These are phyloP conservation scores for Boletus smithii DNA, from an alignment of 1,284 basidiomycete genomes.

Conservation along the genomic window DNA sequence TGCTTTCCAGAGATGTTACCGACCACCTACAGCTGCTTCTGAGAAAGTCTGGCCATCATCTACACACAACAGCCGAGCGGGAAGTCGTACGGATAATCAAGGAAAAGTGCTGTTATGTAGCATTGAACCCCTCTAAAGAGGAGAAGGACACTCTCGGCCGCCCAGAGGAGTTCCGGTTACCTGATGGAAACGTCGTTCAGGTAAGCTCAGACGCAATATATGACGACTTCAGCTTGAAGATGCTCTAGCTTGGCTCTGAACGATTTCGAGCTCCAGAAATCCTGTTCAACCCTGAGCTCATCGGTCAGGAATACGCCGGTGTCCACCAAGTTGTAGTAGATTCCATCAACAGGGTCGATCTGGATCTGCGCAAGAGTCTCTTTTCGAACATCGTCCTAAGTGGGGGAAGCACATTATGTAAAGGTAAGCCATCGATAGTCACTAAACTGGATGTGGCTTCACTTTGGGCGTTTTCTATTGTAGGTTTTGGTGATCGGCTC, in stretches of 20 bases:
- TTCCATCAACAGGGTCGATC: constrained; percentile 80
- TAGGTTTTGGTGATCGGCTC: constrained; percentile 94
- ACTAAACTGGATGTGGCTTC: constrained; percentile 3
- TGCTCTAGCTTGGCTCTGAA: constrained; percentile 81
- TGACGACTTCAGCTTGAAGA: constrained; percentile 6
- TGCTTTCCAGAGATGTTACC: constrained; percentile 78
- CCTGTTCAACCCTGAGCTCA: constrained; percentile 95
- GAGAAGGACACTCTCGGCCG: constrained; percentile 85
- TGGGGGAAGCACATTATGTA: constrained; percentile 93
- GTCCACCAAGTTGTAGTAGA: constrained; percentile 95
- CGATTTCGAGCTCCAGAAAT: constrained; percentile 98
- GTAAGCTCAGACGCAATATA: constrained; percentile 42
- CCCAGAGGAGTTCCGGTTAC: constrained; percentile 88
- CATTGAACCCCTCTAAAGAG: constrained; percentile 88
- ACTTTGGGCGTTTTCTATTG: constrained; percentile 9
- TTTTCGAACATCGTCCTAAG: constrained; percentile 97
- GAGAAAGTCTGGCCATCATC: constrained; percentile 91
- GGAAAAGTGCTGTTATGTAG: constrained; percentile 96
- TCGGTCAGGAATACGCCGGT: constrained; percentile 95
- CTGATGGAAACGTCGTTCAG: constrained; percentile 92
- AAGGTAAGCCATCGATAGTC: constrained; percentile 51
- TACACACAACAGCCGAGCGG: constrained; percentile 95
- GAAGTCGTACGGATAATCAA: constrained; percentile 98
- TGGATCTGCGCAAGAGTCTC: constrained; percentile 91
- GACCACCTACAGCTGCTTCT: constrained; percentile 93